Evolutionary conservation across 192 early-diverging fungal genomes (phyloP), one percentile per base, ranked within the genome.

Genomic region (Coemansia umbellata): DNA sequence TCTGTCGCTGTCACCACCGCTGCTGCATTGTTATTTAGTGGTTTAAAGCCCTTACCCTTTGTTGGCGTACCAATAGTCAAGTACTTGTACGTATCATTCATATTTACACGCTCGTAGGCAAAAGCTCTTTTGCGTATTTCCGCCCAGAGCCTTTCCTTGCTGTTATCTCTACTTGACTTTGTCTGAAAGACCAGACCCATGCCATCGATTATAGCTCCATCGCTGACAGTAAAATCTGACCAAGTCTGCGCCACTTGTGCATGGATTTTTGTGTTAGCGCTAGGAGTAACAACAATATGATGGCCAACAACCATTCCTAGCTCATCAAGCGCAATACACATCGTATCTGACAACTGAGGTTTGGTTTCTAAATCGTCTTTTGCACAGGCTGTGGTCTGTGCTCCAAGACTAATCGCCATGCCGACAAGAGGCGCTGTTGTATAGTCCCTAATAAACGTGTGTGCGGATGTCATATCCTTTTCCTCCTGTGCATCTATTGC

Each of bases 401-500:
- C n/a, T 31, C 27, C 24, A 39, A 62, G 31, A 8, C 41, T 28
- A 36, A 58, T n/a, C 21, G 42, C 32, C 17, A 62, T 18, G 1
- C 67, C 67, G 17, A 50, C 30, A 13, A 69, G 60, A 4, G 43
- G 53, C 2, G 54, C 44, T 6, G 54, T 58, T 11, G 60, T 50
- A 30, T 54, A 57, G 17, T 37, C 35, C 17, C 55, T 18, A 15
- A 61, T 31, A 28, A 58, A 53, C 22, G 60, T 49, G 48, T 45
- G 18, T 4, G 53, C 50, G 13, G 43, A 10, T 19, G 55, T 51
- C 37, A 53, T 49, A 45, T 63, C 60, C 32, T 53, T 36, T 17
- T 47, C 40, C 8, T 54, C 60, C 24, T 63, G 40, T 18, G 56
- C 27, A 24, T 74, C 71, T 10, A 67, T 59, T 5, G 71, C 63